Evolutionary conservation across 257 asterid genomes (phyloP).

Genomic region (Solanum peruvianum): DNA sequence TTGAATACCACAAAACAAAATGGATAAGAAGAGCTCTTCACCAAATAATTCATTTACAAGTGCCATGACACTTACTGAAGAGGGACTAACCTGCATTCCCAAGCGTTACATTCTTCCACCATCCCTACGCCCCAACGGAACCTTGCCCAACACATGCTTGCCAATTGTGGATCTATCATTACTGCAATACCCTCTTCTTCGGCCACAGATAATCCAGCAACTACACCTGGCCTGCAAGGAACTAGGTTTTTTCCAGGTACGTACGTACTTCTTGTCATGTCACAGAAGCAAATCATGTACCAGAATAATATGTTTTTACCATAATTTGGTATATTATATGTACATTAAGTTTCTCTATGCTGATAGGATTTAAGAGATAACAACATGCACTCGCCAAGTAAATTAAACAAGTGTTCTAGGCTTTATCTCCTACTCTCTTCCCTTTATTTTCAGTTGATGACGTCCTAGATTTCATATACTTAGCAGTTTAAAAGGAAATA

Average conservation of each 20-base stretch:
- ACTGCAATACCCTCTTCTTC: conserved; percentile 13
- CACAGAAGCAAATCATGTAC: not conserved
- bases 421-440: not conserved
- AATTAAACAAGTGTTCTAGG: not conserved
- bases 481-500: not conserved
- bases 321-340: not conserved
- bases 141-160: conserved; percentile 8
- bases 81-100: conserved; percentile 28
- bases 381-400: not conserved
- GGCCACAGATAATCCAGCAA: conserved; percentile 14
- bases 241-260: conserved; percentile 42
- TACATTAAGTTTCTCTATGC: not conserved
- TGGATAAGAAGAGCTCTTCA: not conserved
- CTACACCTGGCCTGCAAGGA: conserved; percentile 32
- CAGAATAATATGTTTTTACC: not conserved
- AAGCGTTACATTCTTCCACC: conserved; percentile 28
- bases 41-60: conserved; percentile 19
- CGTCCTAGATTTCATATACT: not conserved
- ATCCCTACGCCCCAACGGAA: conserved; percentile 26
- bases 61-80: conserved; percentile 22
- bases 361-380: not conserved
- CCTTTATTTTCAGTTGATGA: not conserved
- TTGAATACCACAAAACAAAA: not conserved
- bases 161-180: conserved; percentile 37
- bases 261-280: not conserved